These are phyloP conservation scores for Candida sojae DNA, from an alignment of 1,139 yeast species.

Conservation along the genomic window DNA sequence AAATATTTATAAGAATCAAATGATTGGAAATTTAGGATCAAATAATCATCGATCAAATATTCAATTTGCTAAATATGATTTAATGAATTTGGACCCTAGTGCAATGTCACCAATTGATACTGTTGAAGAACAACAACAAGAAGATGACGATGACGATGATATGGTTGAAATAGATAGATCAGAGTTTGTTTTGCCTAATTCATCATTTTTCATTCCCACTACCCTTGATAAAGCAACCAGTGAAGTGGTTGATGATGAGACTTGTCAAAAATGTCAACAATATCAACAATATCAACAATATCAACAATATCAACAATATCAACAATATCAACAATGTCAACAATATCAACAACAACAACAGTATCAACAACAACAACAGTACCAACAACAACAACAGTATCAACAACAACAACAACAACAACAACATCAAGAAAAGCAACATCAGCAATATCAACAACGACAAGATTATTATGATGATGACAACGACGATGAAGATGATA, in stretches of 20 bases:
- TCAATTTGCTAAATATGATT: conserved; percentile 14
- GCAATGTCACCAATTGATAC: conserved; percentile 13
- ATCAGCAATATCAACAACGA: too few species aligned
- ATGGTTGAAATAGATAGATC: conserved; percentile 4
- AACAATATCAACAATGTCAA: too few species aligned
- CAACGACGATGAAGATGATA: not conserved
- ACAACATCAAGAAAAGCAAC: too few species aligned
- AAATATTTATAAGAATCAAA: conserved; percentile 7
- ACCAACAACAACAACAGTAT: too few species aligned
- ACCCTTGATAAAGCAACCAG: conserved; percentile 1
- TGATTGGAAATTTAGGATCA: not conserved
- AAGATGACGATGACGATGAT: conserved; percentile 9
- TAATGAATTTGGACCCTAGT: conserved; percentile 13
- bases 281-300: too few species aligned
- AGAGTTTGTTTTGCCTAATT: conserved; percentile 5
- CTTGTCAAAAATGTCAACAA: too few species aligned
- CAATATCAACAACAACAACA: too few species aligned
- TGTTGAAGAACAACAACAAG: conserved; percentile 4
- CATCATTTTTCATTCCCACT: conserved; percentile 5
- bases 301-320: too few species aligned
- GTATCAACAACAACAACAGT: too few species aligned
- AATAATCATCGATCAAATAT: not conserved
- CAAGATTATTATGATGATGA: conserved; percentile 2
- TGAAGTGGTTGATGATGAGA: conserved; percentile 12
- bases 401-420: too few species aligned